These are phyloP conservation scores for Solanum hybrid DNA, from an alignment of 305 asterid species.

Conservation along the genomic window DNA sequence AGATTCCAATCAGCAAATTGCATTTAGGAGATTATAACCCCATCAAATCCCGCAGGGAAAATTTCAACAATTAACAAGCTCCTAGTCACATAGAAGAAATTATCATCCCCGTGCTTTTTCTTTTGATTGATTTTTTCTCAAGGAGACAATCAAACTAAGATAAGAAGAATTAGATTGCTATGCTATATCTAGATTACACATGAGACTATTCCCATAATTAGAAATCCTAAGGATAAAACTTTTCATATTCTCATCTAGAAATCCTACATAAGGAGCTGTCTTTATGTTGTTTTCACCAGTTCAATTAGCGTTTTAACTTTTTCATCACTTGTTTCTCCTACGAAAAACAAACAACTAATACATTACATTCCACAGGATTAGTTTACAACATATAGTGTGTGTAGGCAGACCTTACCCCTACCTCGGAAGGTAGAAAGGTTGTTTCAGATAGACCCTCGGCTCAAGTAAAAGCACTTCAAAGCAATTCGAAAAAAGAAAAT, in stretches of 20 bases:
- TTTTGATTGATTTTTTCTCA: background rate
- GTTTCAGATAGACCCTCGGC: background rate
- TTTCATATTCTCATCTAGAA: background rate
- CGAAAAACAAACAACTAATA: background rate
- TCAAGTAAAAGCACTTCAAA: background rate
- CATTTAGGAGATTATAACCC: background rate
- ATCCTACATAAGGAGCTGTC: background rate
- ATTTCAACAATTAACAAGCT: background rate
- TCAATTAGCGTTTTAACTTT: background rate
- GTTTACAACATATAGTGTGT: background rate
- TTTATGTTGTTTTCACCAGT: background rate
- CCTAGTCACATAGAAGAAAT: background rate
- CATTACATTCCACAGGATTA: background rate
- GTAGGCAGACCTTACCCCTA: background rate
- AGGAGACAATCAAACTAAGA: background rate
- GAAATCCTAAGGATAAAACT: background rate
- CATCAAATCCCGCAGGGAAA: background rate
- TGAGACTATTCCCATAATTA: background rate
- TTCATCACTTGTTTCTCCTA: background rate
- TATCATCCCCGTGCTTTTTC: background rate
- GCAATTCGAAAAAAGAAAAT: background rate
- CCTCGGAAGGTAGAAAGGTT: background rate
- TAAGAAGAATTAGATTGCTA: background rate
- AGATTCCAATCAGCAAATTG: background rate
- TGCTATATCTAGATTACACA: background rate